Percentiles rank a stretch among this genome's conserved stretches.
phyloP scores from a whole-genome alignment of 352 stramenopile species.

The Peronospora destructor region DNA sequence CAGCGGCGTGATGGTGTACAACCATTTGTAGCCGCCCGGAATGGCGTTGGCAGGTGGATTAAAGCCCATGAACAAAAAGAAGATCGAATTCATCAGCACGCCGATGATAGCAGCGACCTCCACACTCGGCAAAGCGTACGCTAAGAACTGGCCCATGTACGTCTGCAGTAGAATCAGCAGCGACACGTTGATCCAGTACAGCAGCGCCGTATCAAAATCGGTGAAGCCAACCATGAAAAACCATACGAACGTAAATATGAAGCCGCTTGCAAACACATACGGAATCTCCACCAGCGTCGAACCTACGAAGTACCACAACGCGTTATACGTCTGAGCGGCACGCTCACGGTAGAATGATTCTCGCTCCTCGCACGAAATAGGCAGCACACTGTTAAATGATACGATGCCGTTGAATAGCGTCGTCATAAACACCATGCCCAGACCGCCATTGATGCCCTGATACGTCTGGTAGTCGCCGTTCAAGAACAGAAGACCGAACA shows the following conservation, averaged over 20 bases:
- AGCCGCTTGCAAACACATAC: slow-evolving; percentile 34
- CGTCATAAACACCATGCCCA: slow-evolving; percentile 36
- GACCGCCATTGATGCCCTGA: slow-evolving; percentile 31
- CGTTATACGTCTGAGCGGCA: slow-evolving; percentile 84
- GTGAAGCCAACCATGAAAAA: slow-evolving; percentile 41
- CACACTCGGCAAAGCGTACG: slow-evolving; percentile 2
- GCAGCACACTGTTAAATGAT: slow-evolving; percentile 28
- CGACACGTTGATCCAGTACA: slow-evolving; percentile 32
- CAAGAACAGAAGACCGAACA: slow-evolving; percentile 63
- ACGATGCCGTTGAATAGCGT: slow-evolving; percentile 78
- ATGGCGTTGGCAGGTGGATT: slow-evolving; percentile 27
- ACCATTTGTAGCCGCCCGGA: slow-evolving; percentile 14
- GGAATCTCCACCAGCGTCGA: slow-evolving; percentile 81
- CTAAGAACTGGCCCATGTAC: slow-evolving; percentile 33
- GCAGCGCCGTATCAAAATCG: slow-evolving; percentile 22
- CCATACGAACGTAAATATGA: slow-evolving; percentile 34
- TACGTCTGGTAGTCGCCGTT: slow-evolving; percentile 34
- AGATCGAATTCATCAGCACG: slow-evolving; percentile 22
- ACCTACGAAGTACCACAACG: slow-evolving; percentile 72
- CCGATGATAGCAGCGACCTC: slow-evolving; percentile 21
- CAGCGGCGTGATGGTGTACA: slow-evolving; percentile 22
- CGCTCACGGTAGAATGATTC: slow-evolving; percentile 82
- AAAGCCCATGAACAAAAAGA: slow-evolving; percentile 28
- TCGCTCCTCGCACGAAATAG: slow-evolving; percentile 21
- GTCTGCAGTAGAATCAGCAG: slow-evolving; percentile 31